Evolutionary conservation across 176 grass and related monocot genomes (phyloP).

Genomic region (Carex myosuroides): DNA sequence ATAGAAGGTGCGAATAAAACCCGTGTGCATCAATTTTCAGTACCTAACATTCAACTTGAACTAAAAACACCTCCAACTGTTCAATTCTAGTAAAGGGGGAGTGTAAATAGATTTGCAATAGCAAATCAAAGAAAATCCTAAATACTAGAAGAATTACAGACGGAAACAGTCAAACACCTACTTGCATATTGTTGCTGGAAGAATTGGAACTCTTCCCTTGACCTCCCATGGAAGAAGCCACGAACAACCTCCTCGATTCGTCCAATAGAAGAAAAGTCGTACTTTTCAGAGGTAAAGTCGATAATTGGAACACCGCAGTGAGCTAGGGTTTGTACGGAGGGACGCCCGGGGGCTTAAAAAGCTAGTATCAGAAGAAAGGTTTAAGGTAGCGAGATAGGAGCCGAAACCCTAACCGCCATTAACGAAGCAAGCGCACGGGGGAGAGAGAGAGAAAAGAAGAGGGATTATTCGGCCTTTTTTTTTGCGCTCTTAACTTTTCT

Average conservation of each 20-base stretch:
- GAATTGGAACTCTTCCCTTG: slow-evolving; percentile 24
- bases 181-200: slow-evolving; percentile 27
- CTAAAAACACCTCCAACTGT: not conserved
- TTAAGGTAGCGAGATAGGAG: not conserved
- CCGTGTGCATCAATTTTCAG: not conserved
- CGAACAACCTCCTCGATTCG: not conserved
- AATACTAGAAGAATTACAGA: not conserved
- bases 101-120: not conserved
- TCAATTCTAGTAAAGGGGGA: not conserved
- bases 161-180: slow-evolving; percentile 7
- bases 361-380: not conserved
- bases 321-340: slow-evolving; percentile 23
- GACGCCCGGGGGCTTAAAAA: not conserved
- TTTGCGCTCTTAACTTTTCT: slow-evolving; percentile 20
- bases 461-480: not conserved
- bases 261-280: slow-evolving; percentile 3
- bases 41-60: not conserved
- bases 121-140: slow-evolving; percentile 9
- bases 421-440: slow-evolving; percentile 16
- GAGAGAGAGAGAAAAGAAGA: slow-evolving; percentile 13
- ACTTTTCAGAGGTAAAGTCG: not conserved
- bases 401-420: slow-evolving; percentile 49
- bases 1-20: not conserved
- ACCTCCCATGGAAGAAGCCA: slow-evolving; percentile 26
- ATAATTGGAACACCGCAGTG: slow-evolving; percentile 14